Base-by-base conservation (phyloP, 345 rosid species). In the Moricandia arvensis region DNA sequence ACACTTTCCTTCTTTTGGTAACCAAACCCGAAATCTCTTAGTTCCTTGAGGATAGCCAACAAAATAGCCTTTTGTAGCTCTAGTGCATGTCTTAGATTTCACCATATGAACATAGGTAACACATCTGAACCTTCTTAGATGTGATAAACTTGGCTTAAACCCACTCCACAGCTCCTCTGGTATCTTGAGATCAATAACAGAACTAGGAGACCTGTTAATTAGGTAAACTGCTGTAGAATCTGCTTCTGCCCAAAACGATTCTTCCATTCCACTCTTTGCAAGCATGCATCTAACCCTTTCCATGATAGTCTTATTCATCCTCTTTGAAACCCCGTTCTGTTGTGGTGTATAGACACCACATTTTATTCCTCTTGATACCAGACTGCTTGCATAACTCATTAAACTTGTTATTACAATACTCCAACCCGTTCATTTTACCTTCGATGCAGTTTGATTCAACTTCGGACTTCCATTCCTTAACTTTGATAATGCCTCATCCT, bases 111-210 rank as follows among this genome's bases (percentile, higher is more conserved):
- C 13, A 11, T 41, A 10, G 4, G 13, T 13, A 1, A 3, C 5
- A 10, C 4, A 41, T 0, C 47, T 13, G 3, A 41, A 10, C 13
- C n/a, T 41, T 41, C n/a, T 1, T 10, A 38, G 13, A 38, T 41
- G 47, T 2, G 5, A 9, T 38, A 9, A 3, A 3, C 2, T 0
- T 1, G 5, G 5, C 1, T 4, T 2, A 1, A 3, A 1, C 1
- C 47, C 4, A 2, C 0, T 2, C n/a, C 47, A 41, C 1, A 41
- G 5, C n/a, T 10, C n/a, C 1, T 41, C n/a, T 0, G 47, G 47
- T 10, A 41, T 1, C 4, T 10, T 41, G 5, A 10, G 2, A 10
- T 11, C n/a, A 10, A 10, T 41, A 2, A 4, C 4, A 9, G n/a
- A 41, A 0, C n/a, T 2, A 0, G 47, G 47, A 2, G 47, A 10